Base-by-base conservation (phyloP, 805 yeast genomes). In the Nakazawaea molendinolei region DNA sequence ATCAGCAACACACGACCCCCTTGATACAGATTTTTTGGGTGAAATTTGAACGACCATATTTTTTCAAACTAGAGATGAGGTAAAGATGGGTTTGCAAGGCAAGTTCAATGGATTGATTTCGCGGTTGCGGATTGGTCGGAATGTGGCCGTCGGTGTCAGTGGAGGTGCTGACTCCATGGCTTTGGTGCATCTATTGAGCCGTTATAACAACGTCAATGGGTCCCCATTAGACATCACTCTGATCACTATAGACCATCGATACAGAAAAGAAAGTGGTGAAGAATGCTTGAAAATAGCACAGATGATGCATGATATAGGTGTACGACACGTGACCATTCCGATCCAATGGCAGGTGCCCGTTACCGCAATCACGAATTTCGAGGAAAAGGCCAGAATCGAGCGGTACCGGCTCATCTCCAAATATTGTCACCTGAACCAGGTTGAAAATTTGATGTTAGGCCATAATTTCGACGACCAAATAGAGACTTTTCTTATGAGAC, bases 141-240 rank as follows among this genome's bases (percentile, higher is more conserved):
- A 42, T 21, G 39, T 74, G 0, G 73, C 65, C 5, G 53, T 84
- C 13, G 86, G 87, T 0, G 67, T 84, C 1, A 77, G 86, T 12
- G 95, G 95, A 1, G 94, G 94, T 1, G 86, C 79, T 0, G 94
- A 84, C 50, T 83, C 92, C 1, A 76, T 83, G 76, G 77, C 83
- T 10, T 52, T 84, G 29, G 64, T 82, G 0, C 67, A 68, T 44
- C 13, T 16, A 33, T 28, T 27, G 10, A 27, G 9, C 26, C 15
- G 18, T 15, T 17, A 14, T 15, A 13, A 9, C 23, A 21, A 4
- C 23, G 22, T 8, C 2, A 5, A 25, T 5, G 25, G 12, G 8
- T 10, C 14, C 5, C 12, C 6, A 7, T 28, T 28, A 16, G 10
- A 32, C 13, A 25, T 36, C 4, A 23, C 29, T 35, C 85, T 86